These are phyloP conservation scores for Cryphonectria japonica DNA, from an alignment of 2,329 filamentous ascomycete species.

Conservation along the genomic window DNA sequence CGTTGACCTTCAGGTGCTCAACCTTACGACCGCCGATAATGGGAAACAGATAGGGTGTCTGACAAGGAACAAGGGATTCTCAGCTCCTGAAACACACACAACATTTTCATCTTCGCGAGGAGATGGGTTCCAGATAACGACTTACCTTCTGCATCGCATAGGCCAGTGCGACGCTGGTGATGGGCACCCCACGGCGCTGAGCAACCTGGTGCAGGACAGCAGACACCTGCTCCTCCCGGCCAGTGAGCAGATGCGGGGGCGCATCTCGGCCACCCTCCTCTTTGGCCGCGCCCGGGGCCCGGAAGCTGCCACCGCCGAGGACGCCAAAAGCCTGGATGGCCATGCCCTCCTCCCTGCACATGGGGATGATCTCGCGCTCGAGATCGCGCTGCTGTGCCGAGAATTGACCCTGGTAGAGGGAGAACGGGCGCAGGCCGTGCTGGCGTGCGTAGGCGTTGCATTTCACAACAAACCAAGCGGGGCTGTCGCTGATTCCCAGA, in stretches of 20 bases:
- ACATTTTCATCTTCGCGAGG: neutral
- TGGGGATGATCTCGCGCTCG: conserved; percentile 71
- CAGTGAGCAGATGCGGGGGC: conserved; percentile 36
- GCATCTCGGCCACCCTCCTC: conserved; percentile 43
- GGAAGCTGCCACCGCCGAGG: conserved; percentile 48
- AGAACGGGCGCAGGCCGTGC: conserved; percentile 62
- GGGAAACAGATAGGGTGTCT: conserved; percentile 71
- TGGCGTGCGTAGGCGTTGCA: conserved; percentile 50
- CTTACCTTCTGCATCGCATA: conserved; percentile 69
- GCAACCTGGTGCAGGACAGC: conserved; percentile 55
- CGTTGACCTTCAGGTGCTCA: conserved; percentile 71
- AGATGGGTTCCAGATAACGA: neutral
- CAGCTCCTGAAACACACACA: neutral
- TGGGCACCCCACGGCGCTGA: conserved; percentile 44
- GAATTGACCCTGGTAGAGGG: conserved; percentile 68
- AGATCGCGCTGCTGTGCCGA: conserved; percentile 64
- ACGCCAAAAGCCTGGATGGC: conserved; percentile 38
- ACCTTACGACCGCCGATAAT: conserved; percentile 72
- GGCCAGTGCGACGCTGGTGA: conserved; percentile 64
- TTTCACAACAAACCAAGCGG: conserved; percentile 67
- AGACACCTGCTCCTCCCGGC: conserved; percentile 57
- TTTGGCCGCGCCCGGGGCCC: conserved; percentile 39
- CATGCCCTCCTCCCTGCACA: conserved; percentile 66
- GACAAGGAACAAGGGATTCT: neutral
- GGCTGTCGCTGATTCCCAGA: conserved; percentile 66